Evolutionary conservation across 331 rosid species (phyloP), one percentile per base, ranked within the genome.

Genomic region (Cydonia oblonga): DNA sequence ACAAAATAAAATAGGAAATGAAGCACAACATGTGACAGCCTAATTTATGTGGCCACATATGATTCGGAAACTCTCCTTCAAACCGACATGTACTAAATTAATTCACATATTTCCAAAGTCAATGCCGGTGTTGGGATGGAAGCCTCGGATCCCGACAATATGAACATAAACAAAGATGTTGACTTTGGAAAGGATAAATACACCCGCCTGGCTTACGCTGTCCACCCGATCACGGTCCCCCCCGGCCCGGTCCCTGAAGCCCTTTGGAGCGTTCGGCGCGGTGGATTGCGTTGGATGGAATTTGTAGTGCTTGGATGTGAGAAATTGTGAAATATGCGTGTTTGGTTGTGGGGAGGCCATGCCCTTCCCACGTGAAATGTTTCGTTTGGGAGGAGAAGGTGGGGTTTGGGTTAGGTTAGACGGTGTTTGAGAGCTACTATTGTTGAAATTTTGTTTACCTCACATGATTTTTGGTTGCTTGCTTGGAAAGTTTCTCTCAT

Each of bases 341-440:
- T 71, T 59, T 59, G 75, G 42, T 35, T 35, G 42, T 35, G 42
- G 42, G 40, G 13, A 9, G 75, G 75, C 75, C 75, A 18, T 35
- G 42, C 42, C 64, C 67, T 71, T 26, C 68, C 68, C 75, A 59
- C 42, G 75, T 71, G 75, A 8, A 24, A 15, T 71, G 75, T 59
- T 20, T 40, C 14, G 16, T 40, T 59, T 11, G 25, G 68, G 42
- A 54, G 68, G 44, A 35, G 13, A 35, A 38, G 28, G 13, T 2
- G 10, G 75, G 53, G 53, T 46, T 46, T 71, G 44, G 59, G 67
- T 71, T 70, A 20, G 35, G 53, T 35, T 35, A 2, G 53, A 16
- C 5, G 10, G 23, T 23, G 24, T 38, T 33, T 38, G 67, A 38
- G 66, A 57, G 28, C 67, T 58, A 70, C 19, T 16, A 9, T 23